Percentiles rank a stretch among this genome's conserved stretches.
These are phyloP conservation scores for Melanopsichium pennsylvanicum DNA, from an alignment of 1,284 basidiomycete species.

Conservation along the genomic window DNA sequence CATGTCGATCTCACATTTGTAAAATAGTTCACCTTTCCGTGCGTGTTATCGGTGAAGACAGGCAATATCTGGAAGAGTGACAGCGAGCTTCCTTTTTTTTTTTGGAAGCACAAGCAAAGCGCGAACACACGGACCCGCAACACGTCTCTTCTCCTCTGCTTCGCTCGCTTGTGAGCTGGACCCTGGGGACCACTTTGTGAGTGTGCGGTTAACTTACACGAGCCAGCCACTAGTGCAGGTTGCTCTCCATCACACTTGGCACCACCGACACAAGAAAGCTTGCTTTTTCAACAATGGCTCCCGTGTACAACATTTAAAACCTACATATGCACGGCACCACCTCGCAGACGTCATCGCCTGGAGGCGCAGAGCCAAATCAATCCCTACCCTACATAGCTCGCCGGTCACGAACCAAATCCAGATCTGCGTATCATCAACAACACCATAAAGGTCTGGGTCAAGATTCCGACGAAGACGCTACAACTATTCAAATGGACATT, in stretches of 20 bases:
- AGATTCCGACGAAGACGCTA: constrained; percentile 37
- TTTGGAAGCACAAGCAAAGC: too few relatives aligned
- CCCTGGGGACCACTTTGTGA: constrained; percentile 2
- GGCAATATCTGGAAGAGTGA: too few relatives aligned
- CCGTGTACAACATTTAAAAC: constrained; percentile 12
- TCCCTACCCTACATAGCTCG: constrained; percentile 10
- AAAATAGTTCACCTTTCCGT: not conserved
- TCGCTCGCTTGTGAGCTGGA: too few relatives aligned
- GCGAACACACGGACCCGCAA: constrained; percentile 1
- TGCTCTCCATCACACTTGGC: constrained; percentile 3
- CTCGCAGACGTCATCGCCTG: constrained; percentile 32
- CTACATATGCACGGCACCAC: constrained; percentile 27
- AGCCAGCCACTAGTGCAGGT: too few relatives aligned
- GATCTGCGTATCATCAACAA: constrained; percentile 11
- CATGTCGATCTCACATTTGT: not conserved
- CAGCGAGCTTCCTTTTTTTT: too few relatives aligned
- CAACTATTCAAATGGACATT: constrained; percentile 38
- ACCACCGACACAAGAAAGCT: not conserved
- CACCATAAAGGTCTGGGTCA: constrained; percentile 19
- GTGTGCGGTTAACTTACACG: too few relatives aligned
- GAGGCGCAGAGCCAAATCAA: constrained; percentile 29
- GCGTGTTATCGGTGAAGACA: too few relatives aligned
- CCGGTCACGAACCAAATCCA: constrained; percentile 19
- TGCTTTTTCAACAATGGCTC: not conserved
- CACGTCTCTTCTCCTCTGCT: not conserved